Percentiles rank a stretch among this genome's conserved stretches.
Evolutionary conservation across 306 rosid species (phyloP).

Genomic region (Mimosa bimucronata): DNA sequence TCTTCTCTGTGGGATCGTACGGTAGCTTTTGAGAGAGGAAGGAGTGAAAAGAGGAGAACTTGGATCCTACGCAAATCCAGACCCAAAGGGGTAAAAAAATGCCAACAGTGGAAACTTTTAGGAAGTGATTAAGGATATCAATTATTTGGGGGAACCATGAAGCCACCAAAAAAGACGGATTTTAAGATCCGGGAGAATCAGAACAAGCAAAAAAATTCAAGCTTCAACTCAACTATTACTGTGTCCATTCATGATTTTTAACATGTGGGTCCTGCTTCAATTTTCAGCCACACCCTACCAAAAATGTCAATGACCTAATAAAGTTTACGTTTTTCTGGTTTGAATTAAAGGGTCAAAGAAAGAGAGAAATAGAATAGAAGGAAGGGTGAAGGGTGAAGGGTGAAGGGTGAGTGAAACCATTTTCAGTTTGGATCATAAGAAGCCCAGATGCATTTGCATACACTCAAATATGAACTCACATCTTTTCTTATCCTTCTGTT

Average conservation of each 20-base stretch:
- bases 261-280: conserved; percentile 55
- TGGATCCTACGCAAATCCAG: conserved; percentile 63
- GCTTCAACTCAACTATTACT: conserved; percentile 29
- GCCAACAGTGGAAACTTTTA: conserved; percentile 42
- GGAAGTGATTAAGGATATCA: conserved; percentile 7
- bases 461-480: background rate
- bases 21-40: conserved; percentile 31
- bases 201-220: conserved; percentile 37
- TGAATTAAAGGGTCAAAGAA: conserved; percentile 48
- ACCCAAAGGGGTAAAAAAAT: conserved; percentile 41
- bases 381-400: background rate
- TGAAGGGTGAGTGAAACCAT: background rate
- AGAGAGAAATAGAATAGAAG: background rate
- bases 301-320: conserved; percentile 56
- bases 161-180: conserved; percentile 40
- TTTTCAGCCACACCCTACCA: conserved; percentile 58
- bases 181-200: conserved; percentile 39
- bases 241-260: conserved; percentile 19
- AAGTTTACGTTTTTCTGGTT: conserved; percentile 38
- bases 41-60: conserved; percentile 54
- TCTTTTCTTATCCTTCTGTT: background rate
- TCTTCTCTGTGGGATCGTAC: conserved; percentile 5
- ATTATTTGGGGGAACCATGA: conserved; percentile 27
- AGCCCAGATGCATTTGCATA: background rate
- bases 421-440: background rate